phyloP scores from a whole-genome alignment of 495 filamentous ascomycete species.

The Daldinia bambusicola region DNA sequence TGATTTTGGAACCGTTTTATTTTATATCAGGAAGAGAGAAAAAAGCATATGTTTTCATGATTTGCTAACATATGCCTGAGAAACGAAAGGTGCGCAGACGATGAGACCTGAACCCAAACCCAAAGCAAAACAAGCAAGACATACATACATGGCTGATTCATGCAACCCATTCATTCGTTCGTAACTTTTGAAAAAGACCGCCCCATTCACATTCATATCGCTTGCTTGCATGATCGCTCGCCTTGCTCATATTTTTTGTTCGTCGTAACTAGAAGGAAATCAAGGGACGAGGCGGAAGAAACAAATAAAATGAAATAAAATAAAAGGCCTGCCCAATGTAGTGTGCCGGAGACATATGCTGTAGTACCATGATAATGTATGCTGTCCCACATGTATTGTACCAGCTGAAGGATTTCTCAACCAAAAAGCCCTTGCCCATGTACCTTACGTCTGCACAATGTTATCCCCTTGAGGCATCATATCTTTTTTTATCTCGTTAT shows the following conservation, averaged over 20 bases:
- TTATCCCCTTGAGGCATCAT: not conserved
- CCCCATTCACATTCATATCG: not conserved
- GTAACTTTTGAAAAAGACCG: conserved; percentile 16
- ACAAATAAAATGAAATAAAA: not conserved
- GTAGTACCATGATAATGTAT: not conserved
- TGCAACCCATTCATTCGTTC: conserved; percentile 17
- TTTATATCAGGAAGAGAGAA: not conserved
- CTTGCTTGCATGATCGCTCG: not conserved
- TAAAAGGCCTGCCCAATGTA: conserved; percentile 17
- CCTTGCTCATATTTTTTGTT: conserved; percentile 7
- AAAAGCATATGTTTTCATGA: not conserved
- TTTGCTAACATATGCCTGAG: conserved; percentile 1
- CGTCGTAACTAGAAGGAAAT: not conserved
- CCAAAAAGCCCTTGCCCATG: not conserved
- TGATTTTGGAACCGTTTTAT: not conserved
- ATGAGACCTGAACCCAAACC: not conserved
- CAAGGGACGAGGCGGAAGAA: no score
- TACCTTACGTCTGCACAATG: not conserved
- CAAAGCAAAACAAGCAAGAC: conserved; percentile 8
- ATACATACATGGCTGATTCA: conserved; percentile 17
- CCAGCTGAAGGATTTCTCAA: not conserved
- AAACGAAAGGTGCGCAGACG: conserved; percentile 3
- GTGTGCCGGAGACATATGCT: conserved; percentile 20
- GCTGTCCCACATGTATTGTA: conserved; percentile 1
- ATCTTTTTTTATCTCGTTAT: not conserved